Evolutionary conservation across 2,329 filamentous ascomycete species (phyloP).

Genomic region (Xylaria polymorpha): DNA sequence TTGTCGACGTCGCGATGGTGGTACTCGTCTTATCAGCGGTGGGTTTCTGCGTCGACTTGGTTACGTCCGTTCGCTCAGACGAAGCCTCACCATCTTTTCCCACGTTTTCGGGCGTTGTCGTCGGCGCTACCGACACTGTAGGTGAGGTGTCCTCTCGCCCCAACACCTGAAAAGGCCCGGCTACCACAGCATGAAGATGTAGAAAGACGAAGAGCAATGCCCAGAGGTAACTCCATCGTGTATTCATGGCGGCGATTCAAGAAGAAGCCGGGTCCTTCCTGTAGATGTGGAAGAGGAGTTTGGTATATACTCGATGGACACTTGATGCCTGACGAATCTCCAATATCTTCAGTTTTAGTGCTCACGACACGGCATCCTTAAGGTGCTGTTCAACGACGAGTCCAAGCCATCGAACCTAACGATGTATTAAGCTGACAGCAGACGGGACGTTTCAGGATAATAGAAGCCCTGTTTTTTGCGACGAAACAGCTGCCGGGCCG

Average conservation of each 20-base stretch:
- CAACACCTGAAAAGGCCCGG: constrained; percentile 50
- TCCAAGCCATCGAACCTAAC: constrained; percentile 14
- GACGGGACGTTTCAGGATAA: constrained; percentile 5
- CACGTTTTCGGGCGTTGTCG: constrained; percentile 37
- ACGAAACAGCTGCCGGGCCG: constrained; percentile 13
- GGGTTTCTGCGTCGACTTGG: constrained; percentile 23
- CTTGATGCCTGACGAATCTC: constrained; percentile 32
- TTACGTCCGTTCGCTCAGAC: constrained; percentile 29
- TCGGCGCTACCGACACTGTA: constrained; percentile 39
- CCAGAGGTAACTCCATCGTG: constrained; percentile 51
- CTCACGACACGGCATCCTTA: constrained; percentile 40
- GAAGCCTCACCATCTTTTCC: constrained; percentile 32
- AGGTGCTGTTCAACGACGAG: constrained; percentile 25
- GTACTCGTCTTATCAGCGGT: constrained; percentile 32
- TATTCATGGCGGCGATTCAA: constrained; percentile 49
- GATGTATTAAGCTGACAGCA: constrained; percentile 4
- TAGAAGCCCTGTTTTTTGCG: constrained; percentile 6
- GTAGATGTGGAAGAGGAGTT: constrained; percentile 3
- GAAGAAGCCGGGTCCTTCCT: background rate
- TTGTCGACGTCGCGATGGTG: constrained; percentile 37
- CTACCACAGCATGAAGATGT: constrained; percentile 53
- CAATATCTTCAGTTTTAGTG: constrained; percentile 29
- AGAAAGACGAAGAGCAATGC: constrained; percentile 56
- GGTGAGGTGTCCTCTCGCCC: constrained; percentile 52
- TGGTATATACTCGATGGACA: constrained; percentile 14